A percentile compares a stretch with the other conserved stretches of the same genome.
Conservation (phyloP, 1,139 yeast species). For the Geotrichum fermentans region DNA sequence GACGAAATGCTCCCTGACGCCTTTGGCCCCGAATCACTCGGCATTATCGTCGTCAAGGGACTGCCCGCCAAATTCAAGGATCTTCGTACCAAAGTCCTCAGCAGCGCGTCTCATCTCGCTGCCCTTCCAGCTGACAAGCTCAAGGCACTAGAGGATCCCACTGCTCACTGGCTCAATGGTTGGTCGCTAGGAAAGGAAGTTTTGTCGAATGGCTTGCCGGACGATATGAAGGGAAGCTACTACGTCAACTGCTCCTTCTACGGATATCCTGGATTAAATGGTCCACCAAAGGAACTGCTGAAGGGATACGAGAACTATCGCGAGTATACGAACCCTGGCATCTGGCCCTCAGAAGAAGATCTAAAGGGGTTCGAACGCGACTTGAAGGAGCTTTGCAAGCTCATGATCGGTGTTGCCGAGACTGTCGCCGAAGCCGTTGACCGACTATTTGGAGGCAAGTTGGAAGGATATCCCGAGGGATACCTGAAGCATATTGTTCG, state of each 20-base stretch:
- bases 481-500: conserved; percentile 47
- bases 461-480: conserved; percentile 36
- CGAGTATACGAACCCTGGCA: conserved; percentile 48
- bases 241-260: conserved; percentile 59
- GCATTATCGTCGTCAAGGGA: conserved; percentile 47
- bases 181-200: conserved; percentile 65
- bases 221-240: conserved; percentile 53
- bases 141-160: conserved; percentile 44
- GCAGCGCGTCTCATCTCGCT: conserved; percentile 46
- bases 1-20: conserved; percentile 42
- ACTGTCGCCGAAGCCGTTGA: conserved; percentile 55
- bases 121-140: conserved; percentile 40
- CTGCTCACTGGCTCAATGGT: conserved; percentile 52
- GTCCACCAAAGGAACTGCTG: conserved; percentile 38
- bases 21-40: conserved; percentile 56
- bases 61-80: conserved; percentile 42
- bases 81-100: conserved; percentile 45
- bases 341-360: conserved; percentile 48
- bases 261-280: conserved; percentile 43
- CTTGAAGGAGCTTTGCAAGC: conserved; percentile 38
- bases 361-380: conserved; percentile 31
- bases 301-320: conserved; percentile 38
- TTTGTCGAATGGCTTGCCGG: conserved; percentile 43
- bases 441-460: conserved; percentile 36
- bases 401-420: conserved; percentile 50